A percentile compares a stretch with the other conserved stretches of the same genome.
Evolutionary conservation across 2,329 filamentous ascomycete species (phyloP).

Genomic region (Aspergillus pseudoglaucus): DNA sequence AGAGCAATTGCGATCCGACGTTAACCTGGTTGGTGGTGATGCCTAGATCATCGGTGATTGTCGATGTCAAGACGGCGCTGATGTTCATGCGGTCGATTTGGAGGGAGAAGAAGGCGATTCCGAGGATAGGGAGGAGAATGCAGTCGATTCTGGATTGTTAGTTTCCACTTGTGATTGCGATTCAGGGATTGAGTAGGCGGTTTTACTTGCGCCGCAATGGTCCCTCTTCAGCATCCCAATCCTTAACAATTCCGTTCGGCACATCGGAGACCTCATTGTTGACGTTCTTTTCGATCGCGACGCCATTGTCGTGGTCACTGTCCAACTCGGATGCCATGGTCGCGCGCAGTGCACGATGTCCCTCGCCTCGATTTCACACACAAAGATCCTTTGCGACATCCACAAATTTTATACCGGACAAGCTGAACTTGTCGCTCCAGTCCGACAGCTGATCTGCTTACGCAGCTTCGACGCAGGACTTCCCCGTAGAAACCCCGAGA

Average conservation of each 20-base stretch:
- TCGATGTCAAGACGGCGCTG: constrained; percentile 48
- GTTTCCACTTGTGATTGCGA: neutral
- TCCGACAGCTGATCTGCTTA: too few species aligned
- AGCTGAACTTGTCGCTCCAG: too few species aligned
- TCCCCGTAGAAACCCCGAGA: too few species aligned
- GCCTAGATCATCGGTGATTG: constrained; percentile 45
- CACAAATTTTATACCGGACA: too few species aligned
- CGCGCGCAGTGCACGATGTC: too few species aligned
- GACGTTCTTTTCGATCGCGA: neutral
- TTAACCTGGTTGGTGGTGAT: constrained; percentile 51
- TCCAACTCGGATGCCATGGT: neutral
- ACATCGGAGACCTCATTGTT: constrained; percentile 3
- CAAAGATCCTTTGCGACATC: too few species aligned
- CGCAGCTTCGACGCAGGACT: too few species aligned
- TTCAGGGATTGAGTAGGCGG: neutral
- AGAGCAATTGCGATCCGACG: constrained; percentile 48
- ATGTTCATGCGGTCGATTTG: constrained; percentile 36
- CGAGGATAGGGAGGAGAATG: constrained; percentile 22
- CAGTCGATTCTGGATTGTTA: constrained; percentile 19
- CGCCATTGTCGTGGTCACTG: neutral
- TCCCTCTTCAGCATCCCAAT: constrained; percentile 19
- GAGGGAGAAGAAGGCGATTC: constrained; percentile 22
- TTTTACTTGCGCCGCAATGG: constrained; percentile 17
- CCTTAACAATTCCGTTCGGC: constrained; percentile 15
- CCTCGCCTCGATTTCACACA: too few species aligned